Conservation (phyloP, 75 land plant genomes). For the Gnetum montanum region DNA sequence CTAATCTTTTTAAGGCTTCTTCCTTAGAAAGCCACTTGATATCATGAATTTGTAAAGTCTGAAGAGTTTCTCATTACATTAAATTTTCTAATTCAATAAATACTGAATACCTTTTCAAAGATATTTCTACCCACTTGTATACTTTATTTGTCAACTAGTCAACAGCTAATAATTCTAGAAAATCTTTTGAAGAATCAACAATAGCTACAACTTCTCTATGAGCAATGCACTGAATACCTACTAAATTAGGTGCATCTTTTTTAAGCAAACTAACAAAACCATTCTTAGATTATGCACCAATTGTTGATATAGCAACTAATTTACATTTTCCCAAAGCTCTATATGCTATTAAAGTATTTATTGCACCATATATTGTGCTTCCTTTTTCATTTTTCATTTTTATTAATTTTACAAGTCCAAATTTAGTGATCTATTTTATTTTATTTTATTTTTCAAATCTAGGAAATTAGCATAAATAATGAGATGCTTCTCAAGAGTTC, state of each 20-base stretch:
- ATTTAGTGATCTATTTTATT: background rate
- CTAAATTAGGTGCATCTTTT: background rate
- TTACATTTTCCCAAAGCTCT: background rate
- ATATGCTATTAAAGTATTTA: background rate
- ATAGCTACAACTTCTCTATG: background rate
- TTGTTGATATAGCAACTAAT: background rate
- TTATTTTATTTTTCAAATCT: background rate
- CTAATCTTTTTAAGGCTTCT: background rate
- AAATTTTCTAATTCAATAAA: background rate
- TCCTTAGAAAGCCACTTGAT: background rate
- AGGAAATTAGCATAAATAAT: background rate
- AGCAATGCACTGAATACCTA: background rate
- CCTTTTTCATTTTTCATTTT: background rate
- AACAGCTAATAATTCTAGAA: background rate
- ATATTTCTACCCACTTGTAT: background rate
- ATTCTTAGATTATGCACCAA: background rate
- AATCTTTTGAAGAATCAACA: background rate
- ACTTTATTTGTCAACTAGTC: background rate
- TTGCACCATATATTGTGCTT: background rate
- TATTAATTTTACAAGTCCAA: background rate
- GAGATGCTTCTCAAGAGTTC: background rate
- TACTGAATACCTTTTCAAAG: background rate
- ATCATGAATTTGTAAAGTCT: background rate
- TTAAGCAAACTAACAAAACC: background rate
- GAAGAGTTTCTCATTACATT: background rate